Evolutionary conservation across 1,284 basidiomycete genomes (phyloP), one percentile per base, ranked within the genome.

Genomic region (Cystobasidium pallidum): DNA sequence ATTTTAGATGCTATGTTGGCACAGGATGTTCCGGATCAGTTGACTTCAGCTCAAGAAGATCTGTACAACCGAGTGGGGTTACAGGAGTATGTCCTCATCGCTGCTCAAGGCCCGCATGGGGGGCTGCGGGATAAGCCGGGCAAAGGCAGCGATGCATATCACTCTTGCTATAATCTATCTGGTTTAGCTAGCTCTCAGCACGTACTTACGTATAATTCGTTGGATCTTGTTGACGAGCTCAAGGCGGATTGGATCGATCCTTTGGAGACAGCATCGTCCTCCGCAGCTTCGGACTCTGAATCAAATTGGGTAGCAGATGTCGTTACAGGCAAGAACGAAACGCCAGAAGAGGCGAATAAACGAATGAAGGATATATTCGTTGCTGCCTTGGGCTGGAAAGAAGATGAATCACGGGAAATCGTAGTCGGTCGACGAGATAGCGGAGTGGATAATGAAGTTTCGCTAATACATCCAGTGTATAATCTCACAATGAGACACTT

Each of bases 71-170:
- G 70, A 80, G 82, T 84, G 30, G 92, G 91, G 0, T 81, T 98
- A 26, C 93, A 98, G 79, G 87, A 92, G 77, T 99, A 92, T 79
- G 86, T 97, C 59, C 83, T 97, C 2, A 86, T 88, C 70, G 92
- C 91, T 6, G 92, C 89, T 0, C 96, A 99, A 79, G 86, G 13
- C 0, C 51, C 64, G 11, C 68, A 88, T 0, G 94, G 94, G 15
- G 95, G 95, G 10, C 82, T 99, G 65, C 84, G 93, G 13, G 95
- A 99, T 80, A 99, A 99, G 80, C 96, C 95, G 11, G 91, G 91
- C 55, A 97, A 96, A 89, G 80, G 82, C 28, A 83, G 92, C 17
- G 94, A 97, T 80, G 85, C 90, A 39, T 97, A 97, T 80, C 94
- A 97, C 78, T 95, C 94, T 0, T 83, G 91, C 57, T 96, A 94